phyloP scores from a whole-genome alignment of 208 protist genomes.

The Histomonas meleagridis region DNA sequence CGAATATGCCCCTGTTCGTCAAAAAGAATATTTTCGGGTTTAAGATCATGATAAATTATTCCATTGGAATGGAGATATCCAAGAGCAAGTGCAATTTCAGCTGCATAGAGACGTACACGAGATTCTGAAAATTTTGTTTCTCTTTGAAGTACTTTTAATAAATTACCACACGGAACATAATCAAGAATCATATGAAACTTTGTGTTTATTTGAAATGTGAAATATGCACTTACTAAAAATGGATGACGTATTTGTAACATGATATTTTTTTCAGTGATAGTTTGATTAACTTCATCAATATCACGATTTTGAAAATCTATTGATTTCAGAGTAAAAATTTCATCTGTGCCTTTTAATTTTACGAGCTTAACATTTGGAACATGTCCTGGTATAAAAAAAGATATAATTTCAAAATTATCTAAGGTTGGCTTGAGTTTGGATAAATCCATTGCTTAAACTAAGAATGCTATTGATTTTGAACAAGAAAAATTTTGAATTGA shows the following conservation, averaged over 20 bases:
- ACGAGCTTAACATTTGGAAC: no score
- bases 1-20: not conserved
- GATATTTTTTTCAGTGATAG: no score
- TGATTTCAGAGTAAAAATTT: no score
- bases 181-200: constrained; percentile 56
- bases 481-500: no score
- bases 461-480: no score
- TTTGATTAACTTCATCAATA: no score
- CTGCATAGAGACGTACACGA: constrained; percentile 23
- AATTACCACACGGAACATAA: constrained; percentile 54
- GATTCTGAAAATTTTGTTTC: constrained; percentile 30
- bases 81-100: constrained; percentile 50
- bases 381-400: no score
- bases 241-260: constrained; percentile 21
- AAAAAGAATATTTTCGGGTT: constrained; percentile 45
- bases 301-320: no score
- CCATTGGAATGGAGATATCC: constrained; percentile 45
- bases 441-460: no score
- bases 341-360: no score
- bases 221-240: constrained; percentile 46
- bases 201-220: constrained; percentile 48
- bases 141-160: constrained; percentile 51
- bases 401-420: no score
- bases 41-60: constrained; percentile 52
- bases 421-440: no score